These are phyloP conservation scores for Trichoderma reesei DNA, from an alignment of 495 filamentous ascomycete species.

Conservation along the genomic window DNA sequence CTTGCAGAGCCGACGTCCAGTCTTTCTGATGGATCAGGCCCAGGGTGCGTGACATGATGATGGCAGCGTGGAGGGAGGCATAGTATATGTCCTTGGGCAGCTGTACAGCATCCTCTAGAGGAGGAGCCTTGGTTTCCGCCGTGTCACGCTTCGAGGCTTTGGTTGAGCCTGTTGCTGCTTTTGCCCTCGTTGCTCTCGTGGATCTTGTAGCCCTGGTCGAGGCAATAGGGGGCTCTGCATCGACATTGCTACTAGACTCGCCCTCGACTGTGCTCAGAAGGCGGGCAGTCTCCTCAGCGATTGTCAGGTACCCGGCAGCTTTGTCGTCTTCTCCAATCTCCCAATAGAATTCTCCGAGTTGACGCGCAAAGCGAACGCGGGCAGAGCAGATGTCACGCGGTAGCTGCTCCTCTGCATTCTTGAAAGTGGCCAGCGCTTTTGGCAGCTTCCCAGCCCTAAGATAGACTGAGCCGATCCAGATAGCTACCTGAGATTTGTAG, in stretches of 20 bases:
- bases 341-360: constrained; percentile 35
- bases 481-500: constrained; percentile 42
- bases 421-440: constrained; percentile 52
- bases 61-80: constrained; percentile 1
- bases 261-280: constrained; percentile 8
- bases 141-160: neutral
- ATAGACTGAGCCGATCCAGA: constrained; percentile 54
- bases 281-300: constrained; percentile 14
- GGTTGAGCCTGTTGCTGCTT: constrained; percentile 4
- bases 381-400: constrained; percentile 5
- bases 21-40: constrained; percentile 27
- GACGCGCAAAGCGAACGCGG: constrained; percentile 23
- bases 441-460: constrained; percentile 50
- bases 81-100: constrained; percentile 5
- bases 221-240: neutral
- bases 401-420: constrained; percentile 10
- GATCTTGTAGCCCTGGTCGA: constrained; percentile 6
- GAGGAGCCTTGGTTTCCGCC: neutral
- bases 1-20: constrained; percentile 40
- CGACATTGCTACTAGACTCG: constrained; percentile 6
- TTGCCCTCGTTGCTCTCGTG: constrained; percentile 15
- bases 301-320: constrained; percentile 30
- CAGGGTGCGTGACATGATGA: constrained; percentile 4
- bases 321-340: constrained; percentile 25
- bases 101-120: neutral